A percentile compares a stretch with the other conserved stretches of the same genome.
These are phyloP conservation scores for Ogataea trehalophila DNA, from an alignment of 805 yeast genomes.

Conservation along the genomic window DNA sequence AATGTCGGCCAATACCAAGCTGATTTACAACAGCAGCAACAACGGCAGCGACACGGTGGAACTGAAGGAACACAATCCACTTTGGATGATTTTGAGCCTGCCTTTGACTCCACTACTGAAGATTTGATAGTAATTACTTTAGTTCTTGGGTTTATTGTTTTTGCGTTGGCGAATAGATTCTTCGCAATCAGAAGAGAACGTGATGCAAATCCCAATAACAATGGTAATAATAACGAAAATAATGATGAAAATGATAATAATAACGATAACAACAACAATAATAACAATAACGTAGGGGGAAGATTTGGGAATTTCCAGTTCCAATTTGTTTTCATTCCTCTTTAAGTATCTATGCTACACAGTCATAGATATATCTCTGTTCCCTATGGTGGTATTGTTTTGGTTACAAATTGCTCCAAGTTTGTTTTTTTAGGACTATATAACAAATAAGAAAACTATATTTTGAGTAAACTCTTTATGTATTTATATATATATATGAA, in stretches of 20 bases:
- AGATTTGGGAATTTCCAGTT: conserved; percentile 19
- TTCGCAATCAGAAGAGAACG: conserved; percentile 15
- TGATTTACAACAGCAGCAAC: conserved; percentile 5
- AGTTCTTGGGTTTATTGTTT: conserved; percentile 4
- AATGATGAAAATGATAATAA: background rate
- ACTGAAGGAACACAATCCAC: background rate
- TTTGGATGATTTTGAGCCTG: conserved; percentile 5
- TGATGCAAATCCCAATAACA: conserved; percentile 1
- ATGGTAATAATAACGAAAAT: conserved; percentile 4
- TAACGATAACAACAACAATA: conserved; percentile 1
- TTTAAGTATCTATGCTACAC: conserved; percentile 6
- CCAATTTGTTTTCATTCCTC: conserved; percentile 24
- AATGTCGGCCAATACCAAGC: conserved; percentile 1
- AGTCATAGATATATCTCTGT: background rate
- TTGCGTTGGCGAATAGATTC: conserved; percentile 17
- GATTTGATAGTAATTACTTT: conserved; percentile 12
- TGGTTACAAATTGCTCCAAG: too few relatives aligned
- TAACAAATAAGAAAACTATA: too few relatives aligned
- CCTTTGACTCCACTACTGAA: conserved; percentile 12
- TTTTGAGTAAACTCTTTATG: too few relatives aligned
- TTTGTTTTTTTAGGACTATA: too few relatives aligned
- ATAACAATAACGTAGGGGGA: conserved; percentile 1
- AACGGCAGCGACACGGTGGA: background rate
- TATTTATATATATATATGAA: too few relatives aligned
- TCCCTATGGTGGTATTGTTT: background rate